These are phyloP conservation scores for Tulasnella sp. DNA, from an alignment of 768 basidiomycete species.

Conservation along the genomic window DNA sequence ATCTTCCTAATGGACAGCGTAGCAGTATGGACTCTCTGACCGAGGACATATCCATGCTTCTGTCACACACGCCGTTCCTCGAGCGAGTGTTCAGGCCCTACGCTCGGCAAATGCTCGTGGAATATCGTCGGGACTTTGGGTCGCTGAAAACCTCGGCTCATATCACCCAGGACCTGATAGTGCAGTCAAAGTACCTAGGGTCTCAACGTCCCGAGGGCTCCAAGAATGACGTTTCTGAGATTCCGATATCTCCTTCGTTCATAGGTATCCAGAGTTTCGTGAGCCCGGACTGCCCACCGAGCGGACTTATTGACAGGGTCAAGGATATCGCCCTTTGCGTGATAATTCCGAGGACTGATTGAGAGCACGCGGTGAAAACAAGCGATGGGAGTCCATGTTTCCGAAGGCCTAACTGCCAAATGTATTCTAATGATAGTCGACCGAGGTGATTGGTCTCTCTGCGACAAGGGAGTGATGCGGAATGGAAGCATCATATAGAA, in stretches of 20 bases:
- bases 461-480: not conserved
- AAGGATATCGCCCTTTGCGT: not conserved
- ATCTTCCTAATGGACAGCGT: not conserved
- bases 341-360: not conserved
- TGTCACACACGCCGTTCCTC: not conserved
- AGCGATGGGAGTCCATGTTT: not conserved
- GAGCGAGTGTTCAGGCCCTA: not conserved
- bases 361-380: not conserved
- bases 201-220: not conserved
- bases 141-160: not conserved
- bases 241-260: not conserved
- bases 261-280: not conserved
- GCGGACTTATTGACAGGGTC: not conserved
- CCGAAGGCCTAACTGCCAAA: not conserved
- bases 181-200: not conserved
- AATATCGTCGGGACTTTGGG: not conserved
- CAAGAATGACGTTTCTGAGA: not conserved
- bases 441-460: not conserved
- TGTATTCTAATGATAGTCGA: not conserved
- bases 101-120: not conserved
- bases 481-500: no score
- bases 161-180: not conserved
- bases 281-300: not conserved
- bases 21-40: not conserved
- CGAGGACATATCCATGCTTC: not conserved